Evolutionary conservation across 1,284 basidiomycete species (phyloP), one percentile per base, ranked within the genome.

Genomic region (Microbotryomycetes sp.): DNA sequence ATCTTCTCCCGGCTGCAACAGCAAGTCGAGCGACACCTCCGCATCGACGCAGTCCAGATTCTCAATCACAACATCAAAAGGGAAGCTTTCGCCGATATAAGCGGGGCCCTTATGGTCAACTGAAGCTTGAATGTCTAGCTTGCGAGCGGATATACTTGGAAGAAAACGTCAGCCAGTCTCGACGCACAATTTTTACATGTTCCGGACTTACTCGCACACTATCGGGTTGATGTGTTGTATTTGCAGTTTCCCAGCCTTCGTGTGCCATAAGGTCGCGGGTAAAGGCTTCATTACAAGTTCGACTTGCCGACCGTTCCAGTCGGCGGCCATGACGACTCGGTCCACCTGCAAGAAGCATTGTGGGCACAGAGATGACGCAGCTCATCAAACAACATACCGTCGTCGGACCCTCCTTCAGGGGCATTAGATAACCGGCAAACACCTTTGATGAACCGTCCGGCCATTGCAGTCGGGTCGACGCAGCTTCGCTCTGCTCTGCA

Each of bases 1-100:
- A 64, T 91, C 88, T 66, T 88, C 86, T 1, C 83, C 82, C 3
- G 89, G 88, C 61, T 91, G 88, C 35, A 93, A 74, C 52, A 91
- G 78, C 2, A 87, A 81, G 61, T 89, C 86, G 6, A 90, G 76
- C 3, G 79, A 74, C n/a, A 89, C 75, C 5, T 85, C 81, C 23
- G 93, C 74, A 23, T 82, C 79, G 21, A 82, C 78, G 28, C 81
- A 81, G 72, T 92, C 89, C 3, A 76, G 71, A 71, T 89, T 91
- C 5, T 76, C 81, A 15, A 91, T 79, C 45, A 81, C 78, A 45
- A 93, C 77, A 18, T 73, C 72, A 63, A 93, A 83, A 0, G 86
- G 83, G 69, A 86, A 86, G 45, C 82, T 79, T 73, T 93, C 91
- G 61, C 86, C 84, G 26, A 91, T 74, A 73, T 86, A 89, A 0